These are phyloP conservation scores for Neonectria faginata DNA, from an alignment of 2,329 filamentous ascomycete genomes.

Conservation along the genomic window DNA sequence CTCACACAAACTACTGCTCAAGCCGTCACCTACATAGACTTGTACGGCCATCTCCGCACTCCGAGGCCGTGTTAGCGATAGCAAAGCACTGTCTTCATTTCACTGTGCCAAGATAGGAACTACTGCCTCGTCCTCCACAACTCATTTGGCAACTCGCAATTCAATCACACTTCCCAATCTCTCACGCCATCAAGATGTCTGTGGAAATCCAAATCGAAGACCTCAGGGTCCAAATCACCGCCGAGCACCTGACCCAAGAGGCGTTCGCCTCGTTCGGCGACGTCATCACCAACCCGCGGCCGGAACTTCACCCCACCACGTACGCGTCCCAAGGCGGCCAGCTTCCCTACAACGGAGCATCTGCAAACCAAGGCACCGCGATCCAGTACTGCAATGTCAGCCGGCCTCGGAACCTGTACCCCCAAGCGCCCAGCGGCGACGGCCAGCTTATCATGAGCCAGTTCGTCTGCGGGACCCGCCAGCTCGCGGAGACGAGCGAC, in stretches of 20 bases:
- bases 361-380: conserved; percentile 87
- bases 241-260: conserved; percentile 74
- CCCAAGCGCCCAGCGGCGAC: conserved; percentile 67
- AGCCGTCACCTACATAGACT: conserved; percentile 72
- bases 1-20: no score
- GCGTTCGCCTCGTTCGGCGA: conserved; percentile 85
- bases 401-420: conserved; percentile 77
- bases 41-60: conserved; percentile 70
- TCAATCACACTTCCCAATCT: neutral
- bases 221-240: conserved; percentile 57
- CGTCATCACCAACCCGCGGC: conserved; percentile 80
- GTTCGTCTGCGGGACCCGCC: conserved; percentile 77
- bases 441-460: conserved; percentile 79
- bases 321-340: conserved; percentile 54
- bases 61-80: conserved; percentile 55
- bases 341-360: conserved; percentile 62
- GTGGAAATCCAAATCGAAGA: conserved; percentile 43
- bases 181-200: conserved; percentile 37
- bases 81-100: conserved; percentile 1
- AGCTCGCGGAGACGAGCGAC: conserved; percentile 36
- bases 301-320: conserved; percentile 63
- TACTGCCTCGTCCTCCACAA: neutral
- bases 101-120: conserved; percentile 19
- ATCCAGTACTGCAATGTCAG: conserved; percentile 88
- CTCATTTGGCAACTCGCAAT: neutral